Conservation (phyloP, 73 alveolate species). For the Paraurostyla sp. region DNA sequence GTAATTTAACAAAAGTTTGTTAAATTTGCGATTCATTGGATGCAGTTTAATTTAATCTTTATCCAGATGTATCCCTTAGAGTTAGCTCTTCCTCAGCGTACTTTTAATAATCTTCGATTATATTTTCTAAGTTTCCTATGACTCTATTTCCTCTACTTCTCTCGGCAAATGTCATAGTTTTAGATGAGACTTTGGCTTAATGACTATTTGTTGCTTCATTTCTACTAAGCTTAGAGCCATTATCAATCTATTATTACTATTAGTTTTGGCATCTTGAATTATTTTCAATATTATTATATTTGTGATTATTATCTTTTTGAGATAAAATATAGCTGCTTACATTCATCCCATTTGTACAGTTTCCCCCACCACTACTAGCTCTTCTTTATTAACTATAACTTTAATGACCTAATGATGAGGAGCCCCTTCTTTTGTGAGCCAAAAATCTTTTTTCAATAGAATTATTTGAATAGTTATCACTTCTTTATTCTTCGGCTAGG, state of each 20-base stretch:
- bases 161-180: conserved; percentile 52
- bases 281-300: neutral
- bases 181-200: neutral
- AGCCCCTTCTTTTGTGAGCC: neutral
- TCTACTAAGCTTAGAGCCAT: neutral
- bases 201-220: conserved; percentile 38
- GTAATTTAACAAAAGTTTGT: too few species aligned
- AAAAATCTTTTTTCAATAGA: conserved; percentile 5
- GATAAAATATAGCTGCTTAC: neutral
- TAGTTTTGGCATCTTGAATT: too few species aligned
- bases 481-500: conserved; percentile 38
- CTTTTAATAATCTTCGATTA: neutral
- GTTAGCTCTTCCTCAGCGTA: conserved; percentile 35
- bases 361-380: conserved; percentile 31
- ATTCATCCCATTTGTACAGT: too few species aligned
- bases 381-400: neutral
- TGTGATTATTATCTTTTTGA: neutral
- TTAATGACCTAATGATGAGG: neutral
- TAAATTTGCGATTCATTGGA: too few species aligned
- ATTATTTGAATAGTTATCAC: conserved; percentile 5
- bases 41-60: too few species aligned
- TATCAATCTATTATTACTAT: neutral
- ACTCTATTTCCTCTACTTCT: neutral
- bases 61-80: neutral
- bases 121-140: neutral